Evolutionary conservation across 140 eudicot species (phyloP), one percentile per base, ranked within the genome.

Genomic region (Flaveria floridana): DNA sequence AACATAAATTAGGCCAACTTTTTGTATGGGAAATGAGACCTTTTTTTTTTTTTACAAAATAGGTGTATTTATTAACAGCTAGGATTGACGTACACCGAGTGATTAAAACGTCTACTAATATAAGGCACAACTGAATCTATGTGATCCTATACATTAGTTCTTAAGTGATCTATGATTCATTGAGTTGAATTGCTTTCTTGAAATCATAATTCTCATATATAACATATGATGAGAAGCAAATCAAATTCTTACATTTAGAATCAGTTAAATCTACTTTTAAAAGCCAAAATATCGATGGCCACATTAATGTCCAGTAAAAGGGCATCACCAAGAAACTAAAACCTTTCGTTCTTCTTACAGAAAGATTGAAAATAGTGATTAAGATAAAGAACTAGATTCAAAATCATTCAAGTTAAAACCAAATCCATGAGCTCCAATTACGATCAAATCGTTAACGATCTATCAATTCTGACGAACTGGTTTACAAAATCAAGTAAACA

Each of bases 391-490:
- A 10, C 6, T 23, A 4, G 23, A 50, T 51, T 67, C 57, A 23
- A 21, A 58, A 73, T 73, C 69, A 58, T 68, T 57, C 61, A 6
- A 58, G 70, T 59, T 73, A 73, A 7, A 73, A 16, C 59, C 26
- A 59, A 39, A 59, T 59, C 58, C 42, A 42, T 23, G 11, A 73
- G 15, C 59, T 73, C 16, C 23, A 48, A 56, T 20, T 57, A 7
- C 1, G 52, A 57, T 20, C 42, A 12, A 39, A 57, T 0, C 8
- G 56, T 18, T 55, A 34, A 7, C 58, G 57, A 73, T 73, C 69
- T 73, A 58, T 44, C 68, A 39, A 21, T 13, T 34, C 25, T 21
- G 42, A 73, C 2, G 68, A 58, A 42, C 46, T 76, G 39, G 1
- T 65, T 65, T 14, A 34, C 53, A 56, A 20, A 55, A 52, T 37